Evolutionary conservation across 2,329 filamentous ascomycete species (phyloP).

Genomic region (Septoria petroselini): DNA sequence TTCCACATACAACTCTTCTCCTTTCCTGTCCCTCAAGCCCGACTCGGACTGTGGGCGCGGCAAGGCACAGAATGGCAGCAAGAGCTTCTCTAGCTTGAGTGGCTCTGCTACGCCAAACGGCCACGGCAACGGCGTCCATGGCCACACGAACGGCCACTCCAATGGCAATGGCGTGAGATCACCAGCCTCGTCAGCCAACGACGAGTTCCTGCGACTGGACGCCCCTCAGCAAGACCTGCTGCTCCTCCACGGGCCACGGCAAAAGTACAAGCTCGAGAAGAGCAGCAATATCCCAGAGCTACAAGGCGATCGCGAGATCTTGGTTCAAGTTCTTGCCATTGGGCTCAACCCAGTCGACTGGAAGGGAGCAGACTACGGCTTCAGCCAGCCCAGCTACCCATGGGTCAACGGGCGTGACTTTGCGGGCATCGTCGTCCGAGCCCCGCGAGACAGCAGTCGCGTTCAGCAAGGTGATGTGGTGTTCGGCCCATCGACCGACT

Average conservation of each 20-base stretch:
- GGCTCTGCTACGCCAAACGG: conserved; percentile 18
- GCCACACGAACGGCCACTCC: conserved; percentile 16
- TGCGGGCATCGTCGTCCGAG: conserved; percentile 60
- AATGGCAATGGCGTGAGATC: conserved; percentile 20
- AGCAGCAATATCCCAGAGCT: conserved; percentile 34
- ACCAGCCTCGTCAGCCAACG: conserved; percentile 14
- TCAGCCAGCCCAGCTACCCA: conserved; percentile 64
- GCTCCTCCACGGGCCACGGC: conserved; percentile 37
- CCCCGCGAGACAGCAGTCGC: conserved; percentile 45
- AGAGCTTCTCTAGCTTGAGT: conserved; percentile 26
- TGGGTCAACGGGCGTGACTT: conserved; percentile 69
- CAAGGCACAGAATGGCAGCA: conserved; percentile 17
- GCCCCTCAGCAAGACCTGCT: conserved; percentile 37
- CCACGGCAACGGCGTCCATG: conserved; percentile 20
- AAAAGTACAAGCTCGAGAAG: conserved; percentile 37
- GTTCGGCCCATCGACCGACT: conserved; percentile 70
- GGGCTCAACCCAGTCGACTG: conserved; percentile 75
- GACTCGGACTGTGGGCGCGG: conserved; percentile 30
- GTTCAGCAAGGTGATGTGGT: conserved; percentile 56
- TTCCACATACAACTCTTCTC: conserved; percentile 25
- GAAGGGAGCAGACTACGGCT: conserved; percentile 68
- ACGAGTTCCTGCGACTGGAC: conserved; percentile 35
- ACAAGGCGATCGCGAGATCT: conserved; percentile 50
- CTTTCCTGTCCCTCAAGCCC: conserved; percentile 31
- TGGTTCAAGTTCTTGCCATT: conserved; percentile 62